Conservation (phyloP, 768 basidiomycete species). For the Psilocybe cubensis region DNA sequence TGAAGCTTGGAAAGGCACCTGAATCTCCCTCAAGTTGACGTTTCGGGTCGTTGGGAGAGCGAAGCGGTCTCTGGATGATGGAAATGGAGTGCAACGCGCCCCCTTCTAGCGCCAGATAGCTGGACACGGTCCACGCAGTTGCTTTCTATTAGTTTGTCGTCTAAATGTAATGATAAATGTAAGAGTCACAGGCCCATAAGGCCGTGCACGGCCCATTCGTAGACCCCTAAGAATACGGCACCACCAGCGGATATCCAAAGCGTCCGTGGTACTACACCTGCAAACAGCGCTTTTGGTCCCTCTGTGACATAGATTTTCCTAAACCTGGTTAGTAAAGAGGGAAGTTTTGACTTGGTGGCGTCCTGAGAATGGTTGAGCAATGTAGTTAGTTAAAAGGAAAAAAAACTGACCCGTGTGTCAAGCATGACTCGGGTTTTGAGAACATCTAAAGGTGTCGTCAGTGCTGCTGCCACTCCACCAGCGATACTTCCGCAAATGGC, state of each 20-base stretch:
- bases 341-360: conserved; percentile 47
- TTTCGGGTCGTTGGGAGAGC: no score
- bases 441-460: conserved; percentile 95
- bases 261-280: conserved; percentile 89
- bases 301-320: conserved; percentile 70
- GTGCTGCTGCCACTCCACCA: conserved; percentile 85
- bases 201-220: conserved; percentile 75
- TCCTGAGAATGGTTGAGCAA: conserved; percentile 39
- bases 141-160: background rate
- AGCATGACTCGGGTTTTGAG: conserved; percentile 98
- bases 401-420: conserved; percentile 68
- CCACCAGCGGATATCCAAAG: conserved; percentile 97
- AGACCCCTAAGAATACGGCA: conserved; percentile 96
- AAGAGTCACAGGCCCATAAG: conserved; percentile 38
- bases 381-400: background rate
- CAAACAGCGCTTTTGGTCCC: conserved; percentile 77
- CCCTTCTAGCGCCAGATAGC: no score
- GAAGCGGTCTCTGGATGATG: no score
- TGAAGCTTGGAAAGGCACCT: conserved; percentile 56
- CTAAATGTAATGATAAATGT: background rate
- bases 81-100: no score
- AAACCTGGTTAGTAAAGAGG: conserved; percentile 62
- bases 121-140: background rate
- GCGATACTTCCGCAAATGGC: conserved; percentile 91
- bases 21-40: background rate